These are phyloP conservation scores for Schrenkiella parvula DNA, from an alignment of 345 rosid genomes.

Conservation along the genomic window DNA sequence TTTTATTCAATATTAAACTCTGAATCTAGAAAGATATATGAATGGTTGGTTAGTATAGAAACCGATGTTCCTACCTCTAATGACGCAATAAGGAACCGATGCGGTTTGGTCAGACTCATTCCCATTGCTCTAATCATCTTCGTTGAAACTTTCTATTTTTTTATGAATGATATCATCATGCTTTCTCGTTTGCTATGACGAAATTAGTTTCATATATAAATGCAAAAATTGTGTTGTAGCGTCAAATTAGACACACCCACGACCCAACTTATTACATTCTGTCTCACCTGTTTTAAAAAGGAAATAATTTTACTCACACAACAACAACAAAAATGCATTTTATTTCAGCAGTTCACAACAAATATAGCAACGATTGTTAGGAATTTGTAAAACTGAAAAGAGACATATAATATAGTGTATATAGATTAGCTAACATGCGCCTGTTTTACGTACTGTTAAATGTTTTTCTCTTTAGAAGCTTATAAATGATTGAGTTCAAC, in stretches of 20 bases:
- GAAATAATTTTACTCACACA: neutral
- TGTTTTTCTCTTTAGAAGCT: neutral
- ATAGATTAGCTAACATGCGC: neutral
- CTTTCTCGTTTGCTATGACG: neutral
- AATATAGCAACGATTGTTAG: neutral
- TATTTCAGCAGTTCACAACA: neutral
- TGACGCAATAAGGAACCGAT: conserved; percentile 20
- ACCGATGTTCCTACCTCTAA: conserved; percentile 12
- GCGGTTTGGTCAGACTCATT: conserved; percentile 27
- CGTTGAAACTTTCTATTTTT: neutral
- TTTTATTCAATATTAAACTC: neutral
- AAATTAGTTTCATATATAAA: neutral
- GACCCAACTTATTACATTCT: neutral
- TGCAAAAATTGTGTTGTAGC: neutral
- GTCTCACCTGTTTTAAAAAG: neutral
- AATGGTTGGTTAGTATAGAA: conserved; percentile 7
- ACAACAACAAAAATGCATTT: neutral
- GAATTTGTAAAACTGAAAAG: neutral
- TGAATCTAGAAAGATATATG: conserved; percentile 26
- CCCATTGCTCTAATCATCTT: neutral
- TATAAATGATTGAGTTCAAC: neutral
- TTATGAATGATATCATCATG: neutral
- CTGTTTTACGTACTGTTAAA: neutral
- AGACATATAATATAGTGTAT: neutral
- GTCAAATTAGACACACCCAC: neutral